Evolutionary conservation across 768 basidiomycete genomes (phyloP), one percentile per base, ranked within the genome.

Genomic region (Rhodotorula graminis): DNA sequence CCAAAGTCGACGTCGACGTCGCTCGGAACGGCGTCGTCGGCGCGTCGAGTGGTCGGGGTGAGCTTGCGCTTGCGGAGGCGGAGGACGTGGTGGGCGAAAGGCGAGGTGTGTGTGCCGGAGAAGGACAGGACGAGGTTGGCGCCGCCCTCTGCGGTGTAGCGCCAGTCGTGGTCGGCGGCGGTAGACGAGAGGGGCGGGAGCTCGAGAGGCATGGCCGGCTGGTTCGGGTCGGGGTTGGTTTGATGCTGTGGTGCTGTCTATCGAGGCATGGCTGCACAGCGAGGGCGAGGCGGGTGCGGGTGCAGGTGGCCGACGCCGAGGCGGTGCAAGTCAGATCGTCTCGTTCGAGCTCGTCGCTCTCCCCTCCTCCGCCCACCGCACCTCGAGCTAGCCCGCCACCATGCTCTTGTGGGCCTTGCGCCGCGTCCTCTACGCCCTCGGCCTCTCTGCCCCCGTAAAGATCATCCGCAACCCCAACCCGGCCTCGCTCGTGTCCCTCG

Each of bases 81-180:
- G 37, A 98, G 84, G 2, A 91, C 89, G 53, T 83, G 90, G 18
- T 63, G 84, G 80, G 79, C 89, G 89, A 15, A 80, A 69, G 4
- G 85, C 80, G 73, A 86, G 80, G 14, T 79, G 61, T 29, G 0
- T 0, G 85, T 83, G 0, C 93, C 91, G 18, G 78, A 75, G 79
- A 94, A 95, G 15, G 90, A 87, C 81, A 93, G 91, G 25, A 97
- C 92, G 76, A 92, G 87, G 12, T 91, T 90, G 29, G 92, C 90
- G 29, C 90, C 92, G n/a, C 95, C 95, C 83, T 97, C 95, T 0
- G 92, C 88, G 31, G 92, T 82, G 79, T 97, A 98, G 73, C 79
- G 82, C 93, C 94, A 98, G 80, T 90, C 83, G 19, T 61, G n/a
- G n/a, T n/a, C n/a, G n/a, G n/a, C n/a, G n/a, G n/a, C n/a, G n/a